Evolutionary conservation across 352 stramenopile genomes (phyloP).

Genomic region (Bremia lactucae): DNA sequence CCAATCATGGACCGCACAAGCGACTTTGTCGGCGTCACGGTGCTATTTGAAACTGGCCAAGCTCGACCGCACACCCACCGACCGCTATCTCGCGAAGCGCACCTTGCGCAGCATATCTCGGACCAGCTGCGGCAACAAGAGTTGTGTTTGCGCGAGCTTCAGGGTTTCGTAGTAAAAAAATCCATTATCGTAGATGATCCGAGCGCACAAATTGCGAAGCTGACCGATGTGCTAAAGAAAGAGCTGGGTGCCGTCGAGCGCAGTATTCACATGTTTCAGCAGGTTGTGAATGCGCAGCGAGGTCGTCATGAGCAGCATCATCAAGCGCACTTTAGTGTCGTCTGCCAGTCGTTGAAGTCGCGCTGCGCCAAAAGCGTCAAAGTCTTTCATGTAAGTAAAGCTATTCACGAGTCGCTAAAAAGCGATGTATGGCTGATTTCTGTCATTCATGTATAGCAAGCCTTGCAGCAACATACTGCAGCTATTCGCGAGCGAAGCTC

Average conservation of each 20-base stretch:
- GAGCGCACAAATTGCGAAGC: conserved; percentile 59
- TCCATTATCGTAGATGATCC: conserved; percentile 70
- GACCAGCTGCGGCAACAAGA: conserved; percentile 76
- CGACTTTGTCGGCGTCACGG: conserved; percentile 77
- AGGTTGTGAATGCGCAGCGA: conserved; percentile 37
- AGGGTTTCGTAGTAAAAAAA: conserved; percentile 64
- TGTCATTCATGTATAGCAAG: conserved; percentile 29
- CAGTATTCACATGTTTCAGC: conserved; percentile 59
- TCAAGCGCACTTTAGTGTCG: conserved; percentile 68
- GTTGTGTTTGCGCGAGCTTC: conserved; percentile 61
- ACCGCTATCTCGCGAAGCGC: conserved; percentile 61
- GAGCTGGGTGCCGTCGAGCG: conserved; percentile 51
- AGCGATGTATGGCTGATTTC: conserved; percentile 3
- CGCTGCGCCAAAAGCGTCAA: conserved; percentile 75
- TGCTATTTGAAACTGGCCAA: conserved; percentile 69
- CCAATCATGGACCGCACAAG: conserved; percentile 56
- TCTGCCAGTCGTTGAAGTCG: conserved; percentile 71
- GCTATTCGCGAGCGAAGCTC: conserved; percentile 68
- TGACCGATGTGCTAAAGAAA: conserved; percentile 74
- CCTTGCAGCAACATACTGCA: conserved; percentile 49
- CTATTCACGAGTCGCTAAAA: not conserved
- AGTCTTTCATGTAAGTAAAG: conserved; percentile 51
- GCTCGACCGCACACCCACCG: conserved; percentile 36
- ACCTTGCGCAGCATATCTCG: conserved; percentile 65
- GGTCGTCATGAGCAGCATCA: conserved; percentile 55